A percentile compares a stretch with the other conserved stretches of the same genome.
These are phyloP conservation scores for Globisporangium uncinulatum DNA, from an alignment of 352 stramenopile species.

Conservation along the genomic window DNA sequence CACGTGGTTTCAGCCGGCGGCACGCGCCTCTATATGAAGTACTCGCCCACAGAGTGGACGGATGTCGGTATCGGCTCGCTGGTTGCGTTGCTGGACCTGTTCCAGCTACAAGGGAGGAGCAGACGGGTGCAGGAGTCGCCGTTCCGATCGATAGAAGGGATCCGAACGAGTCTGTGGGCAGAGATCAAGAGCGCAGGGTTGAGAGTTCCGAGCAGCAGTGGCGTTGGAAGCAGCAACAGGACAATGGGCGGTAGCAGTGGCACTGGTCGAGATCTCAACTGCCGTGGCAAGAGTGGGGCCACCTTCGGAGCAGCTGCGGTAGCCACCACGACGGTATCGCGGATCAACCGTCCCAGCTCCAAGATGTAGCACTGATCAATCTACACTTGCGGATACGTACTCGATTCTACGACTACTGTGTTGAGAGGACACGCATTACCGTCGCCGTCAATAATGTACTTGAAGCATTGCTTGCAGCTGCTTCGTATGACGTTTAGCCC, in stretches of 20 bases:
- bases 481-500: too few species aligned
- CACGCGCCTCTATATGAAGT: slow-evolving; percentile 54
- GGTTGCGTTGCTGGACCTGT: slow-evolving; percentile 57
- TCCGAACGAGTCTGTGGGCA: slow-evolving; percentile 42
- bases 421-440: too few species aligned
- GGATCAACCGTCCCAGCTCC: too few species aligned
- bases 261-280: neutral
- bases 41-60: slow-evolving; percentile 53
- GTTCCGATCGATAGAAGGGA: slow-evolving; percentile 45
- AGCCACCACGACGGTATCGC: too few species aligned
- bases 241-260: neutral
- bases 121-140: slow-evolving; percentile 30
- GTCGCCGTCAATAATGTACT: too few species aligned
- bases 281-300: too few species aligned
- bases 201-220: slow-evolving; percentile 5
- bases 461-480: too few species aligned
- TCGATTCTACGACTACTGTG: too few species aligned
- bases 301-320: too few species aligned
- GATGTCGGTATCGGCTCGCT: slow-evolving; percentile 63
- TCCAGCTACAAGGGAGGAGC: slow-evolving; percentile 31
- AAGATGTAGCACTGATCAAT: too few species aligned
- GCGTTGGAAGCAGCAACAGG: neutral
- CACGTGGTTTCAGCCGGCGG: slow-evolving; percentile 9
- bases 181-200: slow-evolving; percentile 30
- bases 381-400: too few species aligned